A percentile compares a stretch with the other conserved stretches of the same genome.
These are phyloP conservation scores for Claviceps paspali DNA, from an alignment of 2,329 filamentous ascomycete species.

Conservation along the genomic window DNA sequence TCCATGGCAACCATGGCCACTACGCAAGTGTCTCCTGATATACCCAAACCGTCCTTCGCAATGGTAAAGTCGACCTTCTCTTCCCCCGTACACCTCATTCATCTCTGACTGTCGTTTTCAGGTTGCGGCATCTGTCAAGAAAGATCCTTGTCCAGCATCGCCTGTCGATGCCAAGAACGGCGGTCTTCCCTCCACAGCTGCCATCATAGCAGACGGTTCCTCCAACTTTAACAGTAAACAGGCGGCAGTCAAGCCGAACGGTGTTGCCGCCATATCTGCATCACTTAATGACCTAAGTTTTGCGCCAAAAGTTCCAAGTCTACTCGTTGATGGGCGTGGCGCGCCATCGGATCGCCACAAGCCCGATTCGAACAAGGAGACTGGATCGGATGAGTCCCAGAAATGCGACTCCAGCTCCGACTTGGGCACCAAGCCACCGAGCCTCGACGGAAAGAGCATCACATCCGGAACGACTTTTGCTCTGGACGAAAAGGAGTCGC, in stretches of 20 bases:
- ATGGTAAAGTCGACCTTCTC: conserved; percentile 38
- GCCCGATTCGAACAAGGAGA: conserved; percentile 22
- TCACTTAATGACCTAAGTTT: conserved; percentile 18
- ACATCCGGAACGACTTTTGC: conserved; percentile 89
- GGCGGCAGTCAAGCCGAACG: conserved; percentile 8
- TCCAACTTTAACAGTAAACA: conserved; percentile 8
- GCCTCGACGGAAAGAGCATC: conserved; percentile 85
- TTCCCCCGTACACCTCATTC: not conserved
- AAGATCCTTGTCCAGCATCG: conserved; percentile 9
- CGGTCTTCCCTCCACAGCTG: conserved; percentile 7
- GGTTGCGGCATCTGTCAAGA: conserved; percentile 32
- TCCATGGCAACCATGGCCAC: conserved; percentile 26
- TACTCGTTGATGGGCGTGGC: conserved; percentile 36
- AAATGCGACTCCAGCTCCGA: conserved; percentile 49
- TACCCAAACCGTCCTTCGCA: conserved; percentile 55
- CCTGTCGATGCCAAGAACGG: conserved; percentile 4
- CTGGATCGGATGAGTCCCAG: conserved; percentile 40
- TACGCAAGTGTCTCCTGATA: conserved; percentile 29
- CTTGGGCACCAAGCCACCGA: conserved; percentile 66
- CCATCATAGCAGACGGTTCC: conserved; percentile 7
- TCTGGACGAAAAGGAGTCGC: conserved; percentile 91
- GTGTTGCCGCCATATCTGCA: conserved; percentile 13
- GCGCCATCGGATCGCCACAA: conserved; percentile 17
- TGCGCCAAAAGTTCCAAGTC: conserved; percentile 19
- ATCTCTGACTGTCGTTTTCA: conserved; percentile 11